These are phyloP conservation scores for Panaeolus cyanescens DNA, from an alignment of 768 basidiomycete species.

Conservation along the genomic window DNA sequence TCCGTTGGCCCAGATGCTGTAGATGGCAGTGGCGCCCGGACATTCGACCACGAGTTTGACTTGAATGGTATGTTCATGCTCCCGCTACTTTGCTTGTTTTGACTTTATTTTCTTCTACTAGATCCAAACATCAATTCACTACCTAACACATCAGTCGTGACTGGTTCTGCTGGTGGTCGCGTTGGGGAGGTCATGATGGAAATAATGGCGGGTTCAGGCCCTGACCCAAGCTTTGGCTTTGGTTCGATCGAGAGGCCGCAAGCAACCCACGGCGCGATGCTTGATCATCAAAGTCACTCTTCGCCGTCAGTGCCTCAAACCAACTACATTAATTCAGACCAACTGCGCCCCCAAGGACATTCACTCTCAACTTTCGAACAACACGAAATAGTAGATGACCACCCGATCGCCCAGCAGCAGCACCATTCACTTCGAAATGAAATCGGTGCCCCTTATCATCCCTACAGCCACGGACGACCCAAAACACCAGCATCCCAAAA, in stretches of 20 bases:
- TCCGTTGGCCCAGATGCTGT: background rate
- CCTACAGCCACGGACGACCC: background rate
- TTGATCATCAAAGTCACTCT: background rate
- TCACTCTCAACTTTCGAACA: background rate
- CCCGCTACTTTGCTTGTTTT: too few relatives aligned
- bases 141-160: background rate
- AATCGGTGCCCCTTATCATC: background rate
- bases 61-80: background rate
- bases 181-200: slow-evolving; percentile 1
- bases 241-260: background rate
- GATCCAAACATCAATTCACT: background rate
- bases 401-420: slow-evolving; percentile 3
- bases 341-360: background rate
- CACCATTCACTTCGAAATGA: background rate
- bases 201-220: background rate
- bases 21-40: background rate
- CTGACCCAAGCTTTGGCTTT: background rate
- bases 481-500: background rate
- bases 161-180: slow-evolving; percentile 2
- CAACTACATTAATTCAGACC: background rate
- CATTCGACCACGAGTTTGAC: background rate
- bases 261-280: background rate
- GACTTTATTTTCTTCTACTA: background rate
- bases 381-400: background rate
- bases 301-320: background rate